Percentiles rank a stretch among this genome's conserved stretches.
Conservation (phyloP, 2,329 filamentous ascomycete genomes). For the Exophiala mesophila region DNA sequence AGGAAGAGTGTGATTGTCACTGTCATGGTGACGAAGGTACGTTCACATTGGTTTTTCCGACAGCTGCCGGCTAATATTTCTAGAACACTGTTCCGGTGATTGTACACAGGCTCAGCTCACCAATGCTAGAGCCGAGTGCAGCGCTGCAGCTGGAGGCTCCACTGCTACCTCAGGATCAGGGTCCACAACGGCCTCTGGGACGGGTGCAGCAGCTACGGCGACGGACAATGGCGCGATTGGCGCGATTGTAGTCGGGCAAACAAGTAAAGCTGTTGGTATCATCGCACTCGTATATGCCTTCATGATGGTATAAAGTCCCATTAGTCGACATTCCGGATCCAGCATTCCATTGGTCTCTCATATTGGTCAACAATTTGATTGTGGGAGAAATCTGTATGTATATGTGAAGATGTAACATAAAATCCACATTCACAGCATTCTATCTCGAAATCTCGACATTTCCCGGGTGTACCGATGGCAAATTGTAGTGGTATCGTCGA, state of each 20-base stretch:
- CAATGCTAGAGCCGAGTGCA: neutral
- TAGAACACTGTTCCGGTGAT: neutral
- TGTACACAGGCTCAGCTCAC: neutral
- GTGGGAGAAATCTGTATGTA: too few species aligned
- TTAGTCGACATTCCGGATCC: neutral
- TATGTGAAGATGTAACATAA: too few species aligned
- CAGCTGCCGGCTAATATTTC: neutral
- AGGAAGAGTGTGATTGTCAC: neutral
- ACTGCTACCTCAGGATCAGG: neutral
- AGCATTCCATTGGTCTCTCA: neutral
- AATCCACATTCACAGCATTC: too few species aligned
- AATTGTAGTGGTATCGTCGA: too few species aligned
- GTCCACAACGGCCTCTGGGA: neutral
- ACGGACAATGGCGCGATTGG: neutral
- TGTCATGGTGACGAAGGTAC: neutral
- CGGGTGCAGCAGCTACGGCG: neutral
- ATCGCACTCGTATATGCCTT: too few species aligned
- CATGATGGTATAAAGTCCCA: too few species aligned
- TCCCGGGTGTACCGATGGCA: too few species aligned
- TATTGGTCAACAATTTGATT: neutral
- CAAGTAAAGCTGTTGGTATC: too few species aligned
- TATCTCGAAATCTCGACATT: too few species aligned
- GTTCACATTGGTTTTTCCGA: neutral
- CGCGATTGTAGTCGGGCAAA: too few species aligned
- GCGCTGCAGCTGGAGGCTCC: neutral